phyloP scores from a whole-genome alignment of 1,284 basidiomycete species.

The Rhodotorula sp. region DNA sequence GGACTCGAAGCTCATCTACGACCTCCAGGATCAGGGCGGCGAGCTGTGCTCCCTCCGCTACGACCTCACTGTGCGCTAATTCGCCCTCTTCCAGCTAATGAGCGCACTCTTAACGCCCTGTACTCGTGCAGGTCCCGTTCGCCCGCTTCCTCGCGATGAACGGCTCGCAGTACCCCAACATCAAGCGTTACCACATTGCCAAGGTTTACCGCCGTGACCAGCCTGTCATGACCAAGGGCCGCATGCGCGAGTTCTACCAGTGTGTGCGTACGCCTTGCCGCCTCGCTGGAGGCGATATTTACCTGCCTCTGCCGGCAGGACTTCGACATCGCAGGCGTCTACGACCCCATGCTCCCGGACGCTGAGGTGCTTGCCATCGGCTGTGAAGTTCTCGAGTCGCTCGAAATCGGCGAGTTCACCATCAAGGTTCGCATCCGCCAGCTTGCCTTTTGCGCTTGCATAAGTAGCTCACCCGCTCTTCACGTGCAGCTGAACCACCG shows the following conservation, averaged over 20 bases:
- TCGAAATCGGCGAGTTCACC: slow-evolving; percentile 91
- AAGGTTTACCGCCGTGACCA: slow-evolving; percentile 97
- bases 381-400: slow-evolving; percentile 74
- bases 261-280: slow-evolving; percentile 64
- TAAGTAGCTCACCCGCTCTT: background rate
- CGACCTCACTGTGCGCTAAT: slow-evolving; percentile 75
- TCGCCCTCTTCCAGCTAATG: background rate
- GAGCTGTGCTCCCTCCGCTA: slow-evolving; percentile 94
- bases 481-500: slow-evolving; percentile 79
- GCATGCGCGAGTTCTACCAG: slow-evolving; percentile 98
- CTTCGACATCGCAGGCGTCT: slow-evolving; percentile 91
- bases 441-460: background rate
- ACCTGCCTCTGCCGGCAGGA: slow-evolving; percentile 61
- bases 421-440: slow-evolving; percentile 69
- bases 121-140: slow-evolving; percentile 66
- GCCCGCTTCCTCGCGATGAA: slow-evolving; percentile 96
- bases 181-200: slow-evolving; percentile 95
- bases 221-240: slow-evolving; percentile 95
- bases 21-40: slow-evolving; percentile 97
- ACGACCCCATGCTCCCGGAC: slow-evolving; percentile 97
- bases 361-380: slow-evolving; percentile 84
- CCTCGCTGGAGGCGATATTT: background rate
- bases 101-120: background rate
- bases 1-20: slow-evolving; percentile 97
- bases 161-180: slow-evolving; percentile 65